phyloP scores from a whole-genome alignment of 2,329 filamentous ascomycete species.

The Neophaeococcomyces mojaviensis region DNA sequence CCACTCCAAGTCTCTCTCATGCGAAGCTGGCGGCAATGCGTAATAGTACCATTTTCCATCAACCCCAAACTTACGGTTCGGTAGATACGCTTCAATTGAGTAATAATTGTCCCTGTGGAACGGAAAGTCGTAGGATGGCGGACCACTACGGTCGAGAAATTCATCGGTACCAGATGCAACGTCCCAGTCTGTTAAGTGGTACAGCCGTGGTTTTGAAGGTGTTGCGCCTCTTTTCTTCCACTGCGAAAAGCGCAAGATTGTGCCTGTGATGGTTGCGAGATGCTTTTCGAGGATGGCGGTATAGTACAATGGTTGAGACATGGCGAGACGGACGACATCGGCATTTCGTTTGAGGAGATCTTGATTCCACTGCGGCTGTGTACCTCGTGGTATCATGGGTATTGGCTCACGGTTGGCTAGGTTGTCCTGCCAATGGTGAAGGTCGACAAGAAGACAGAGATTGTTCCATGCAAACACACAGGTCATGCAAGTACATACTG shows the following conservation, averaged over 20 bases:
- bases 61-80: slow-evolving; percentile 22
- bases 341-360: slow-evolving; percentile 17
- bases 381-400: slow-evolving; percentile 20
- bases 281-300: slow-evolving; percentile 20
- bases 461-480: slow-evolving; percentile 24
- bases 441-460: slow-evolving; percentile 20
- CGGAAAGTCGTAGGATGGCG: slow-evolving; percentile 19
- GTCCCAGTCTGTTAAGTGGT: slow-evolving; percentile 19
- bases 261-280: slow-evolving; percentile 17
- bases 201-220: slow-evolving; percentile 14
- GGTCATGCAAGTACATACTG: slow-evolving; percentile 21
- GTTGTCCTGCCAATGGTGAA: slow-evolving; percentile 22
- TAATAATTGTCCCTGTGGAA: slow-evolving; percentile 24
- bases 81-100: slow-evolving; percentile 19
- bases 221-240: slow-evolving; percentile 18
- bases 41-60: slow-evolving; percentile 22
- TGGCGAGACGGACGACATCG: slow-evolving; percentile 16
- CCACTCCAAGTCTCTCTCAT: slow-evolving; percentile 21
- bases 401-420: slow-evolving; percentile 20
- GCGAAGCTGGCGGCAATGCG: slow-evolving; percentile 18
- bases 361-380: slow-evolving; percentile 20
- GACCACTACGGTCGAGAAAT: slow-evolving; percentile 20
- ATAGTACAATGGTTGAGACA: slow-evolving; percentile 15
- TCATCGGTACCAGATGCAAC: slow-evolving; percentile 15
- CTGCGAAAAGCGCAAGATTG: slow-evolving; percentile 17